Evolutionary conservation across 2,329 filamentous ascomycete genomes (phyloP), one percentile per base, ranked within the genome.

Genomic region (Hirsutella minnesotensis): DNA sequence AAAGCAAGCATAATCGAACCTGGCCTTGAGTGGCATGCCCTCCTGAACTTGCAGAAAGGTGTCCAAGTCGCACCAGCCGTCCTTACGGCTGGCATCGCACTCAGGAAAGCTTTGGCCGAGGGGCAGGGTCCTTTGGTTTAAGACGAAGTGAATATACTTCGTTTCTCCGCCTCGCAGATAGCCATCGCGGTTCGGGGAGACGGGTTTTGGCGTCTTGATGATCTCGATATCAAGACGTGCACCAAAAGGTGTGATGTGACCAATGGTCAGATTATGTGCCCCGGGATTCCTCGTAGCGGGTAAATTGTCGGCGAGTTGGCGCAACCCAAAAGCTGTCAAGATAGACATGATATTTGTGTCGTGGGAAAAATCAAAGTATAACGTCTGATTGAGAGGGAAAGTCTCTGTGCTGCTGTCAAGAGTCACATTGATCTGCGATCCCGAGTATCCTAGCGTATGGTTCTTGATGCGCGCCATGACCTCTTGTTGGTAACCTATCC

Each of bases 291-390:
- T 59, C 10, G 69, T 66, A 2, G 72, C 64, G 0, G 78, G 75
- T 3, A 87, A 66, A 13, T 73, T 63, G 18, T 73, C 66, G 2
- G 69, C 65, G 54, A 89, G 87, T 54, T 88, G 83, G 3, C 64
- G 76, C 38, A 88, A 67, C 1, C 83, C 83, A 46, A 89, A 83
- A 0, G 84, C 83, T 0, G 81, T 78, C 4, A 88, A 64, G 49
- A 87, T 74, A 21, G 73, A 73, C 51, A 81, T 68, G 46, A 86
- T 84, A 56, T 83, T 85, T 27, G 80, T 82, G 60, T 89, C 84
- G 58, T 89, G 84, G 15, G 75, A 80, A 58, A 88, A 88, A 64
- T 88, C 84, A 40, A 88, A 74, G 58, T 87, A 86, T 15, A 89
- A 67, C 19, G 67, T 73, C 56, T 89, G 85, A 55, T 86, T 75